These are phyloP conservation scores for Cystobasidium tubakii DNA, from an alignment of 768 basidiomycete genomes.

Conservation along the genomic window DNA sequence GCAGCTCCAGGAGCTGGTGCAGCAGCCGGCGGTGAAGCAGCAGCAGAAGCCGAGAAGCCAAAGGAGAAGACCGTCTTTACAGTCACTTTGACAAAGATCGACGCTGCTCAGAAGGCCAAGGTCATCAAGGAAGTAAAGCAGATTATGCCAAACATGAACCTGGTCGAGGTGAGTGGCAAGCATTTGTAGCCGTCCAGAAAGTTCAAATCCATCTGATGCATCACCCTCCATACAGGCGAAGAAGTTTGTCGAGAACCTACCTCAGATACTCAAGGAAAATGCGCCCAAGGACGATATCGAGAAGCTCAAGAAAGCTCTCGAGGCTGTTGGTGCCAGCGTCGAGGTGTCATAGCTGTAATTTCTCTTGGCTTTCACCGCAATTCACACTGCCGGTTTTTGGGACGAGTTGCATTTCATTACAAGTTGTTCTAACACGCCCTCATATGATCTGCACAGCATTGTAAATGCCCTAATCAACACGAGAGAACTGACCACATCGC, in stretches of 20 bases:
- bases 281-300: slow-evolving; percentile 95
- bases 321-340: slow-evolving; percentile 79
- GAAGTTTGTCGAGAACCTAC: slow-evolving; percentile 95
- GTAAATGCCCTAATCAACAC: no score
- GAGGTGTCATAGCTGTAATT: slow-evolving; percentile 57
- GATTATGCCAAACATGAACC: slow-evolving; percentile 84
- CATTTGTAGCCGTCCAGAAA: neutral
- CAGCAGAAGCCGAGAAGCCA: slow-evolving; percentile 67
- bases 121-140: slow-evolving; percentile 97
- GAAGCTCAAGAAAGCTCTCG: slow-evolving; percentile 85
- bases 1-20: slow-evolving; percentile 48
- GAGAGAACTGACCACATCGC: no score
- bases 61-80: slow-evolving; percentile 99
- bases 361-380: neutral
- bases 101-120: slow-evolving; percentile 85
- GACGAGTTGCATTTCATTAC: neutral
- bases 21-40: slow-evolving; percentile 56
- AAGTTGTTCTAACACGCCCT: no score
- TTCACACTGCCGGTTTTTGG: neutral
- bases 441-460: no score
- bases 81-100: slow-evolving; percentile 89
- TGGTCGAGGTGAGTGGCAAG: slow-evolving; percentile 82
- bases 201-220: neutral
- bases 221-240: slow-evolving; percentile 64
- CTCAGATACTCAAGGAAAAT: slow-evolving; percentile 88